A percentile compares a stretch with the other conserved stretches of the same genome.
These are phyloP conservation scores for Lumnitzera littorea DNA, from an alignment of 345 rosid species.

Conservation along the genomic window DNA sequence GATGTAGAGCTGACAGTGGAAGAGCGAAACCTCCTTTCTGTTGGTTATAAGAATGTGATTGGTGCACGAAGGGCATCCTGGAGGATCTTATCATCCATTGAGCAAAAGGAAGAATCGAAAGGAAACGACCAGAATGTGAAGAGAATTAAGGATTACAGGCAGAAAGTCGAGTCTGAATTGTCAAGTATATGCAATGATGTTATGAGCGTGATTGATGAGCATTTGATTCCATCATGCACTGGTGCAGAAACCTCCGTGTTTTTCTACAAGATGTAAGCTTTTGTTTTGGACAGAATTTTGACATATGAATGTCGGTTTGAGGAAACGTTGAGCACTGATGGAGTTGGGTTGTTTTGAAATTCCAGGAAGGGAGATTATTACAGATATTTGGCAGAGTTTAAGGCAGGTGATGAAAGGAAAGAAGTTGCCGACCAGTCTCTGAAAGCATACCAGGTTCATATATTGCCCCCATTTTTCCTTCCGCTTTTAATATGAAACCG, in stretches of 20 bases:
- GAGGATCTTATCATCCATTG: constrained; percentile 33
- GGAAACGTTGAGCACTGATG: too few relatives aligned
- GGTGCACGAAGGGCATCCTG: constrained; percentile 35
- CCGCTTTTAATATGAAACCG: background rate
- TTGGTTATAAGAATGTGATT: constrained; percentile 30
- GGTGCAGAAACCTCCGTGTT: constrained; percentile 29
- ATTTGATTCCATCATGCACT: constrained; percentile 24
- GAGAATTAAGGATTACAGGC: constrained; percentile 32
- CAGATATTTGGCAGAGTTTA: constrained; percentile 52
- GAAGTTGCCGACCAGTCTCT: constrained; percentile 45
- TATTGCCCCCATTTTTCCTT: background rate
- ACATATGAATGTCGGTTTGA: too few relatives aligned
- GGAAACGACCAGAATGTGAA: constrained; percentile 27
- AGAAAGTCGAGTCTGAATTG: constrained; percentile 26
- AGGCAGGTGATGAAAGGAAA: constrained; percentile 31
- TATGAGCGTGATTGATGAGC: constrained; percentile 27
- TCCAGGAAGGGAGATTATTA: constrained; percentile 57
- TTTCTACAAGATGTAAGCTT: constrained; percentile 27
- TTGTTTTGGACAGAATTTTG: background rate
- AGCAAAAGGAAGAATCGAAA: constrained; percentile 28
- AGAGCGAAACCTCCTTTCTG: constrained; percentile 32
- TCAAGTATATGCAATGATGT: constrained; percentile 21
- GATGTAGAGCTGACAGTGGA: constrained; percentile 32
- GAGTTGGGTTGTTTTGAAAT: background rate
- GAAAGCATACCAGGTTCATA: constrained; percentile 34